Evolutionary conservation across 73 alveolate genomes (phyloP), one percentile per base, ranked within the genome.

Genomic region (Paramecium sexaurelia): DNA sequence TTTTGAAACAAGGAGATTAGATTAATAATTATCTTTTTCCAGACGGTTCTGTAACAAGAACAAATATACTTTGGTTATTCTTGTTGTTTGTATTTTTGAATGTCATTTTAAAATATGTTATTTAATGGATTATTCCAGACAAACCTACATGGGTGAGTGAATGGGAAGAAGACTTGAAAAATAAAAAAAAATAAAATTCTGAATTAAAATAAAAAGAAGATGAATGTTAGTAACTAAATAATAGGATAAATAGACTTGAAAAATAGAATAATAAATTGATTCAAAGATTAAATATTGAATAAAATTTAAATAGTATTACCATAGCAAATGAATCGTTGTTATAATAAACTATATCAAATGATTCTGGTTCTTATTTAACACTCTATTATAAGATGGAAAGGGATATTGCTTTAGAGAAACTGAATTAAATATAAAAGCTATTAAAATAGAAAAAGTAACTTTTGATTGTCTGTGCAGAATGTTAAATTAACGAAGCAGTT

Each of bases 321-420:
- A 17, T 66, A 5, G 27, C 17, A n/a, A 32, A 61, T 61, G 51
- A 86, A 11, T 39, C 41, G 17, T 36, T 10, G 11, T 10, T 71
- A 11, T 7, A 86, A 57, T 37, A 86, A 71, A 39, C 68, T 20
- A 22, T 32, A 69, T 6, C 41, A n/a, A 22, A n/a, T 68, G 89
- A 37, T 41, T 24, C 75, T 56, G 73, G 45, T 20, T n/a, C 57
- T 11, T 17, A 29, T 61, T 17, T 24, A 43, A 41, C 33, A 13
- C 11, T 29, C 10, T 88, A 88, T 20, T 68, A 56, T 40, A 66
- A 55, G 27, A 88, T 69, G 69, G 94, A 88, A 47, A 88, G 94
- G 43, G 94, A 88, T n/a, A 39, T 88, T 17, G 37, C 55, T 7
- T 61, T 86, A 19, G 33, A 56, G 36, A 86, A 78, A 86, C 6